Evolutionary conservation across 805 yeast species (phyloP), one percentile per base, ranked within the genome.

Genomic region (Metschnikowia lunata): DNA sequence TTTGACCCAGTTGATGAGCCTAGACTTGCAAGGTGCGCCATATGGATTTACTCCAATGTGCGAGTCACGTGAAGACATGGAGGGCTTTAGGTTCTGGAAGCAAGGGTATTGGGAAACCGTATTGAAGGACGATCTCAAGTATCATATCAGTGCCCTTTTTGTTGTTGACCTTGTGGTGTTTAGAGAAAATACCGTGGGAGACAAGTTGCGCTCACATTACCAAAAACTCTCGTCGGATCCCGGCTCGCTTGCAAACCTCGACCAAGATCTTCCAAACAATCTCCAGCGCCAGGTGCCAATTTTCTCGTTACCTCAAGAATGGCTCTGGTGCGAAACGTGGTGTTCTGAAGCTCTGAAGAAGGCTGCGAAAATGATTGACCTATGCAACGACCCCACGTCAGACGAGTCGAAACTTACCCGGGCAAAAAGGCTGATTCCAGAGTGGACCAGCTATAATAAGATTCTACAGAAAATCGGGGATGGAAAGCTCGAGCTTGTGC

Each of bases 311-410:
- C 86, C 88, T 3, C 83, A 83, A 52, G 90, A 86, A 36, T 88
- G 95, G 95, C 67, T 87, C 32, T 88, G 96, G 96, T 88, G 95
- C 64, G 96, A 88, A 58, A 88, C 96, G 0, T 88, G 96, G 96
- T 86, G 96, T 61, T 72, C 81, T 28, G 86, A 82, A 50, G 83
- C 75, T 39, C 67, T 78, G 30, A 64, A 83, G 46, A 60, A 60
- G 42, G 65, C 67, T 0, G 96, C 96, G 2, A 85, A 81, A 59
- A 84, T 90, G 9, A 85, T 88, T 49, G 96, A 88, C 56, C 66
- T 88, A 48, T 88, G 96, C 64, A 85, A 85, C 60, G 87, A 88
- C 55, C 96, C 96, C 2, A 60, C 84, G 44, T 83, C 93, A 0
- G 83, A 83, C 53, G 96, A 88, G 57, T 82, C 85, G 15, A 88